These are phyloP conservation scores for Trametes meyenii DNA, from an alignment of 768 basidiomycete species.

Conservation along the genomic window DNA sequence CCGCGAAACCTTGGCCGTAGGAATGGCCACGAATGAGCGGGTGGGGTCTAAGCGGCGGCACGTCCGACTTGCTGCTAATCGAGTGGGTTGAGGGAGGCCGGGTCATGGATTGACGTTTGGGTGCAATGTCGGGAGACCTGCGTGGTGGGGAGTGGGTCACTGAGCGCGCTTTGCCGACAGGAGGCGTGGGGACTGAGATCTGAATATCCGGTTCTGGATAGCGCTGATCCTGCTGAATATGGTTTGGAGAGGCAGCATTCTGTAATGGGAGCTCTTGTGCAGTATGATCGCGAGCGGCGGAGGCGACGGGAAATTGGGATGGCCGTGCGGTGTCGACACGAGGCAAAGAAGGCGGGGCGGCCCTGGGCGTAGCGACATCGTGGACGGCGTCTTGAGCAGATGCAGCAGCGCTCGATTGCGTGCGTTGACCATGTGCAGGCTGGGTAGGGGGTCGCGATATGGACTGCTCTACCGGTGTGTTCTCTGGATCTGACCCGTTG, in stretches of 20 bases:
- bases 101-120: slow-evolving; percentile 48
- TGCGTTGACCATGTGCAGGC: slow-evolving; percentile 5
- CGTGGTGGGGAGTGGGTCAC: slow-evolving; percentile 44
- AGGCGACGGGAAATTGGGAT: slow-evolving; percentile 11
- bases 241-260: slow-evolving; percentile 4
- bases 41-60: slow-evolving; percentile 58
- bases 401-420: slow-evolving; percentile 24
- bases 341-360: slow-evolving; percentile 30
- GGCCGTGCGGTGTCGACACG: slow-evolving; percentile 27
- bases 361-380: slow-evolving; percentile 34
- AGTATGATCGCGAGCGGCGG: slow-evolving; percentile 23
- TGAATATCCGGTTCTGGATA: slow-evolving; percentile 18
- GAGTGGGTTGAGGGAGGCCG: slow-evolving; percentile 71
- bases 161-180: slow-evolving; percentile 37
- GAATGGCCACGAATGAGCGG: slow-evolving; percentile 79
- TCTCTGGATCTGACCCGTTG: slow-evolving; percentile 47
- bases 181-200: slow-evolving; percentile 30
- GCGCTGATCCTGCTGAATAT: slow-evolving; percentile 18
- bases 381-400: slow-evolving; percentile 26
- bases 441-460: slow-evolving; percentile 20
- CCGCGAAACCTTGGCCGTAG: slow-evolving; percentile 47
- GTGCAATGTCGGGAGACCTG: slow-evolving; percentile 38
- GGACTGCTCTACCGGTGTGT: slow-evolving; percentile 31
- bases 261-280: slow-evolving; percentile 4
- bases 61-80: slow-evolving; percentile 39